Base-by-base conservation (phyloP, 257 asterid genomes). In the Henckelia pumila region DNA sequence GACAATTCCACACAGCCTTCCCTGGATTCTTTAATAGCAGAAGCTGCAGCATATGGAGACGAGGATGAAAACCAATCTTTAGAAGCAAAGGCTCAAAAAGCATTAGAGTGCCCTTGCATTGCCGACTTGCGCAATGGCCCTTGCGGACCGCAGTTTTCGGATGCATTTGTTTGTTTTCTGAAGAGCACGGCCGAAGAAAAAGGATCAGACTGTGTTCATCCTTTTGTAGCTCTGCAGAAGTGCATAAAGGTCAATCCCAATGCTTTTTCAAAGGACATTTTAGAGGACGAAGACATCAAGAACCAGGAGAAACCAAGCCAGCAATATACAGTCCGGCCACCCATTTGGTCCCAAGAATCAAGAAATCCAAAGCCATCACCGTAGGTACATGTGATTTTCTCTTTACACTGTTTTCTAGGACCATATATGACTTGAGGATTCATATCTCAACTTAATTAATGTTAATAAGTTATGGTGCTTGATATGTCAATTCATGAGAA, bases 61-160 rank as follows among this genome's bases (percentile, higher is more conserved):
- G 86, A 79, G 37, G 89, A 73, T 62, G 77, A 50, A 22, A 73
- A 65, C 50, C 70, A 75, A 73, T 83, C 97, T 22, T 76, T 72
- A 9, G 95, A 93, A 40, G 94, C 69, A 52, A 85, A 85, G 77
- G 98, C 96, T 55, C 85, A 85, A 63, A 85, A 78, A 74, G 97
- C 99, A 63, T 67, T 93, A 59, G 96, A 90, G 37, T 93, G 99
- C 79, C 99, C 99, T 24, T 93, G 97, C 77, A 78, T 92, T 56
- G 89, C 97, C 47, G 80, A 83, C 73, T 73, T 93, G 73, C 75
- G 88, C 37, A 73, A 64, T 47, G 94, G 98, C 13, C 94, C 94
- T 7, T 93, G 98, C 53, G 96, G 99, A 5, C 26, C 62, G 69
- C 97, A 79, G 70, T 93, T 93, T 62, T 93, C 99, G 0, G 83